Evolutionary conservation across 768 basidiomycete genomes (phyloP).

Genomic region (Boletus patriciae): DNA sequence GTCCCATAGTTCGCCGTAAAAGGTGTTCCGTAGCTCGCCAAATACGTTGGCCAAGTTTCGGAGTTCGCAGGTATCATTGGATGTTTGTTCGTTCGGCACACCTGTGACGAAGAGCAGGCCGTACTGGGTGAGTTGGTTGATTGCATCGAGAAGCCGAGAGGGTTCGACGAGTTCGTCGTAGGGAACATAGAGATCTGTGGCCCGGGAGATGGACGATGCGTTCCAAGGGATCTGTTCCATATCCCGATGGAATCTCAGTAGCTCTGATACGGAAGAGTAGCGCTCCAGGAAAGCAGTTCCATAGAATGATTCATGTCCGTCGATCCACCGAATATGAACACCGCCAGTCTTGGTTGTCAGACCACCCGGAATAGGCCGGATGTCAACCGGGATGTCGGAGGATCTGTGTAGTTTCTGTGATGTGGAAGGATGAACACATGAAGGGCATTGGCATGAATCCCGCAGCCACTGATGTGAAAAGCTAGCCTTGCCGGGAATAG

Average conservation of each 20-base stretch:
- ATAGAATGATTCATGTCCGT: slow-evolving; percentile 62
- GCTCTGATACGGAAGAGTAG: slow-evolving; percentile 41
- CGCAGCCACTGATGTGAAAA: slow-evolving; percentile 80
- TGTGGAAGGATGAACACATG: slow-evolving; percentile 76
- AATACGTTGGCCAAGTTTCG: slow-evolving; percentile 63
- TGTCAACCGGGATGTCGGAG: slow-evolving; percentile 58
- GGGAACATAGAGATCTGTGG: slow-evolving; percentile 49
- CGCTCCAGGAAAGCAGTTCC: slow-evolving; percentile 46
- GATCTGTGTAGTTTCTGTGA: slow-evolving; percentile 74
- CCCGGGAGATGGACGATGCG: slow-evolving; percentile 34
- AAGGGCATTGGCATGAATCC: slow-evolving; percentile 74
- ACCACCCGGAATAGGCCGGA: slow-evolving; percentile 45
- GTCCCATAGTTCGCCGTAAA: slow-evolving; percentile 90
- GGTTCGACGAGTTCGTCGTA: slow-evolving; percentile 53
- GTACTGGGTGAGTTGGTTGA: slow-evolving; percentile 67
- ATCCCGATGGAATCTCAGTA: slow-evolving; percentile 48
- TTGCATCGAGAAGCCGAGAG: slow-evolving; percentile 51
- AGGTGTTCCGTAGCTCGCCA: slow-evolving; percentile 79
- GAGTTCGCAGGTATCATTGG: slow-evolving; percentile 63
- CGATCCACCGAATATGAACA: slow-evolving; percentile 53
- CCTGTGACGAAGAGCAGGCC: slow-evolving; percentile 73
- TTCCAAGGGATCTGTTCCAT: slow-evolving; percentile 47
- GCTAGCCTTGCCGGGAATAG: slow-evolving; percentile 36
- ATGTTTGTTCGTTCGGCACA: slow-evolving; percentile 65
- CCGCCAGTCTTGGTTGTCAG: slow-evolving; percentile 45